These are phyloP conservation scores for Conoideocrella luteorostrata DNA, from an alignment of 2,329 filamentous ascomycete species.

Conservation along the genomic window DNA sequence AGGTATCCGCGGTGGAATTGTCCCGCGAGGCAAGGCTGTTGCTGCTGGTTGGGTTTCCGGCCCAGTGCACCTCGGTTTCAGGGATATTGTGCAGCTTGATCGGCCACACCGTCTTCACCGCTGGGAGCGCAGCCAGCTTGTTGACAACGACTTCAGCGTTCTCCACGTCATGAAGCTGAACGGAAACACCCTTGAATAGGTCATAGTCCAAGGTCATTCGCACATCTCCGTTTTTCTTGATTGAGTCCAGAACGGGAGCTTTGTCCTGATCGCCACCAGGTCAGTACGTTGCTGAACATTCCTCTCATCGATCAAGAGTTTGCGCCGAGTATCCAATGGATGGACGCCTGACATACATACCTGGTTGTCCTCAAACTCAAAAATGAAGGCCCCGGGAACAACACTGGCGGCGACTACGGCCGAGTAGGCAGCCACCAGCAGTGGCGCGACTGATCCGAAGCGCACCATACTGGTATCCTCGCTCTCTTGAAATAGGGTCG, in stretches of 20 bases:
- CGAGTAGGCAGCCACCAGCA: not conserved
- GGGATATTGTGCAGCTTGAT: slow-evolving; percentile 9
- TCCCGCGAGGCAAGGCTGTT: slow-evolving; percentile 3
- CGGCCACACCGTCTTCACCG: slow-evolving; percentile 24
- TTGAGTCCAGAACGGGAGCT: not conserved
- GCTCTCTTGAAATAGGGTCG: too few species aligned
- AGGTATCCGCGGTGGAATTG: too few species aligned
- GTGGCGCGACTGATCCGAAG: not conserved
- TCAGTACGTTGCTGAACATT: too few species aligned
- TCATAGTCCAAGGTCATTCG: slow-evolving; percentile 17
- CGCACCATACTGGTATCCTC: not conserved
- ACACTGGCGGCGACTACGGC: not conserved
- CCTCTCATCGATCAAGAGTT: not conserved
- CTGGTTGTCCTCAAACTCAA: slow-evolving; percentile 4
- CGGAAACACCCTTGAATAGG: slow-evolving; percentile 21
- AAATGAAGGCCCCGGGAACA: slow-evolving; percentile 5
- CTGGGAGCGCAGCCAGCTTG: slow-evolving; percentile 19
- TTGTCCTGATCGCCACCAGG: slow-evolving; percentile 2
- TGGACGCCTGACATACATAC: too few species aligned
- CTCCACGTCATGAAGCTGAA: slow-evolving; percentile 19
- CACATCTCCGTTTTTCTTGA: slow-evolving; percentile 5
- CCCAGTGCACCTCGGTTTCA: slow-evolving; percentile 12
- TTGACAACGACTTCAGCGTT: slow-evolving; percentile 29
- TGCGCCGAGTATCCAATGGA: too few species aligned
- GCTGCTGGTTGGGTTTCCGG: not conserved